Evolutionary conservation across 2,329 filamentous ascomycete species (phyloP), one percentile per base, ranked within the genome.

Genomic region (Aspergillus bombycis): DNA sequence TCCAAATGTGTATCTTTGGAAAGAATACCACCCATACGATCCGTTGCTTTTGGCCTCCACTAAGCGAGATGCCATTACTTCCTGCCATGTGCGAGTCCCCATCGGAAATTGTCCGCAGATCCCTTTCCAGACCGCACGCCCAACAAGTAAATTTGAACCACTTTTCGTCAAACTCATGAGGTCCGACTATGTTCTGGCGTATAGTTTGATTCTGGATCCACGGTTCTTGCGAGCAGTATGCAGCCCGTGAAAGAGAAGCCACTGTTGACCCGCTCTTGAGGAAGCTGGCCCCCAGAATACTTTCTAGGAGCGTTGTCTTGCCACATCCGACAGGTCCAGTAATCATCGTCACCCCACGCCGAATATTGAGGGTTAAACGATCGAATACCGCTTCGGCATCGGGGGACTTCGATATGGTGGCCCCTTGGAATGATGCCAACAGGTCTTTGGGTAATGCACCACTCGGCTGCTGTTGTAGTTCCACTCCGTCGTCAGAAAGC

Each of bases 21-120:
- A 10, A 48, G 4, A 23, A 28, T 10, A 48, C 4, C 0, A 2
- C n/a, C 14, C 5, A 50, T 61, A 69, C 71, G 61, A 82, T 76
- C 61, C 81, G 73, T 65, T 82, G 79, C 64, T 78, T 81, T 62
- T 83, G 81, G 2, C 81, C 81, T 55, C 80, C 81, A 66, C 80
- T 82, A 30, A 84, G 70, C 21, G 75, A 73, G 56, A 78, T 75
- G 36, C 80, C 81, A 65, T 76, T 76, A 57, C 77, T 81, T 7
- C 81, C 81, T 56, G 79, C 75, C 41, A 74, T 67, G 7, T 79
- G 79, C 52, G 76, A 68, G 55, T 75, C 75, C 1, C 75, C 72
- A 4, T 60, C 41, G 10, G 72, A 65, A 11, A 78, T 64, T 30
- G 19, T 8, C 62, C 65, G 26, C 5, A 50, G 46, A 19, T 50